Base-by-base conservation (phyloP, 1,284 basidiomycete species). In the Bondarzewia mesenterica region DNA sequence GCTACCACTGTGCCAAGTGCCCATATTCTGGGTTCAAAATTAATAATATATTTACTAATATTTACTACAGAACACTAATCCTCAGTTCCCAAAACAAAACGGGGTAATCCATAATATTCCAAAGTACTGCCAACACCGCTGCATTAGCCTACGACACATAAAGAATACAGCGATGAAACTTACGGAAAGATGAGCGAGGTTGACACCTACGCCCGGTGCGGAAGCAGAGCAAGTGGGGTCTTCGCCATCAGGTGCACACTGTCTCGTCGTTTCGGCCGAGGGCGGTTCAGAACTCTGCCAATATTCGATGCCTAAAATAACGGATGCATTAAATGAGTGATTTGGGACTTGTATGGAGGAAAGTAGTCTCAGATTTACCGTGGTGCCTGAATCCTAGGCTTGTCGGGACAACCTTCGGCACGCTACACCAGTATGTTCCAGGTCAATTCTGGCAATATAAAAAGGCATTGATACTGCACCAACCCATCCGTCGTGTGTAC, bases 301-400 rank as follows among this genome's bases (percentile, higher is more conserved):
- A 22, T 35, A 45, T 15, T 45, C 43, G 18, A 45, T 37, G 32
- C 43, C 43, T 22, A 25, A 10, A 18, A n/a, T 22, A 40, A 20
- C 7, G 20, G 15, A 22, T 5, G 18, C 22, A 15, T 16, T 43
- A 7, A 43, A 23, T 4, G 4, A 40, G 21, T 4, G 38, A 5
- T 8, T 40, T 40, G 3, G 4, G 12, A 18, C 16, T 40, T 8
- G 32, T 35, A n/a, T 8, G 32, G 8, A 35, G 8, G n/a, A 35
- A 35, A 8, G 10, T 35, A 35, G 32, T 8, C n/a, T 8, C n/a
- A 35, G 32, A 15, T 54, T 35, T 53, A 68, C 73, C 70, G 48
- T 74, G 72, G 47, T 75, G 73, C 46, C 63, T 62, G 56, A 71
- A 75, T 15, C 72, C 73, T 4, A 73, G 46, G 4, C 49, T 50